Evolutionary conservation across 176 grass and related monocot species (phyloP).

Genomic region (Musa schizocarpa): DNA sequence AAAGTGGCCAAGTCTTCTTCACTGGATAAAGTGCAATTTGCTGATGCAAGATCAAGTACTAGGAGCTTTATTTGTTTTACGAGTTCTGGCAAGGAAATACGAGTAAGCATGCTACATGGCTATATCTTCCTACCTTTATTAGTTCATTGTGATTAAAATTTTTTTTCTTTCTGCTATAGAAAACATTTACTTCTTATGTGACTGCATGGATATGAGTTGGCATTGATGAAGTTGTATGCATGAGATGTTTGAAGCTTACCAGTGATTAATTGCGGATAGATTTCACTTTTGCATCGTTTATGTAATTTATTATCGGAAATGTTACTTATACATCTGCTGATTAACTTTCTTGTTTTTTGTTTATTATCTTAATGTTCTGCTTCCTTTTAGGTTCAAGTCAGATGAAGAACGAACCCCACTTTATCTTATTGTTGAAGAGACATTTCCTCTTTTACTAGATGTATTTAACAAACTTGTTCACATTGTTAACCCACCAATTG

Average conservation of each 20-base stretch:
- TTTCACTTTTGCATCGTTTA: too few species aligned
- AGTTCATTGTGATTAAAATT: background rate
- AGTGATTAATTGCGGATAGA: too few species aligned
- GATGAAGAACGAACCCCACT: slow-evolving; percentile 87
- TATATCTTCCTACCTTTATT: too few species aligned
- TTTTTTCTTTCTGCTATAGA: background rate
- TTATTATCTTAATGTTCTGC: slow-evolving; percentile 4
- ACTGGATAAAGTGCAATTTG: slow-evolving; percentile 71
- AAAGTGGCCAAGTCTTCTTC: slow-evolving; percentile 82
- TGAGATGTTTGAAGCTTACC: too few species aligned
- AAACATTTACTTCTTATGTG: too few species aligned
- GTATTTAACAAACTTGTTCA: slow-evolving; percentile 77
- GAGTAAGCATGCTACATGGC: slow-evolving; percentile 44
- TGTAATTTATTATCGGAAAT: background rate
- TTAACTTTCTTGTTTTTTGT: slow-evolving; percentile 22
- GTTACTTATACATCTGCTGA: slow-evolving; percentile 11
- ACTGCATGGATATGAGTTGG: too few species aligned
- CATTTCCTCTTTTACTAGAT: slow-evolving; percentile 60
- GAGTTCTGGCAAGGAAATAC: slow-evolving; percentile 85
- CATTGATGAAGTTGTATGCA: too few species aligned
- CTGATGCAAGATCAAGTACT: slow-evolving; percentile 61
- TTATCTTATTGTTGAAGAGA: slow-evolving; percentile 70
- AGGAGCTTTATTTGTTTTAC: slow-evolving; percentile 82
- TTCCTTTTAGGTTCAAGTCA: slow-evolving; percentile 73
- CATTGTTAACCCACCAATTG: slow-evolving; percentile 60